These are phyloP conservation scores for Adansonia gregorii DNA, from an alignment of 441 rosid genomes.

Conservation along the genomic window DNA sequence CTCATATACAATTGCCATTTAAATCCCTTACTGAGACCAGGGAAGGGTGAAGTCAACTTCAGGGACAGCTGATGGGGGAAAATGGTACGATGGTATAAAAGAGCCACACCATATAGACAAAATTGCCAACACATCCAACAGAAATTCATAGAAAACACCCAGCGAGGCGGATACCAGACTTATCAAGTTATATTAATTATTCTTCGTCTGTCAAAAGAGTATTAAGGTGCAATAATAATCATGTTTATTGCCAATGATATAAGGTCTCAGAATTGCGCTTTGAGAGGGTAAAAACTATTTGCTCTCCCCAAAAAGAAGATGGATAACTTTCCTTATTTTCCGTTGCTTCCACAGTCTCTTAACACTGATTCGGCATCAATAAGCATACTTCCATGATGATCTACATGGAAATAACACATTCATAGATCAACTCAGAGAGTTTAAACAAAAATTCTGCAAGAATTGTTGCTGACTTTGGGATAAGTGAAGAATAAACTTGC, in stretches of 20 bases:
- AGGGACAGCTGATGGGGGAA: neutral
- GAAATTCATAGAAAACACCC: neutral
- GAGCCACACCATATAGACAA: neutral
- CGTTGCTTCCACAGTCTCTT: neutral
- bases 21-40: neutral
- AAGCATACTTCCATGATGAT: neutral
- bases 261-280: neutral
- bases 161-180: neutral
- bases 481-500: neutral
- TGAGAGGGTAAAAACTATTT: neutral
- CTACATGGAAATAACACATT: slow-evolving; percentile 3
- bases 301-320: neutral
- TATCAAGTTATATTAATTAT: neutral
- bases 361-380: neutral
- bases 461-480: neutral
- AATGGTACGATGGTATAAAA: neutral
- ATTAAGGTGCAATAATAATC: slow-evolving; percentile 3
- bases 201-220: neutral
- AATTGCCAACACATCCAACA: neutral
- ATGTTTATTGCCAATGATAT: neutral
- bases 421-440: neutral
- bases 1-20: too few species aligned
- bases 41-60: too few species aligned
- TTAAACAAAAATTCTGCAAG: neutral
- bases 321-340: neutral